Evolutionary conservation across 2,329 filamentous ascomycete genomes (phyloP), one percentile per base, ranked within the genome.

Genomic region (Colletotrichum falcatum): DNA sequence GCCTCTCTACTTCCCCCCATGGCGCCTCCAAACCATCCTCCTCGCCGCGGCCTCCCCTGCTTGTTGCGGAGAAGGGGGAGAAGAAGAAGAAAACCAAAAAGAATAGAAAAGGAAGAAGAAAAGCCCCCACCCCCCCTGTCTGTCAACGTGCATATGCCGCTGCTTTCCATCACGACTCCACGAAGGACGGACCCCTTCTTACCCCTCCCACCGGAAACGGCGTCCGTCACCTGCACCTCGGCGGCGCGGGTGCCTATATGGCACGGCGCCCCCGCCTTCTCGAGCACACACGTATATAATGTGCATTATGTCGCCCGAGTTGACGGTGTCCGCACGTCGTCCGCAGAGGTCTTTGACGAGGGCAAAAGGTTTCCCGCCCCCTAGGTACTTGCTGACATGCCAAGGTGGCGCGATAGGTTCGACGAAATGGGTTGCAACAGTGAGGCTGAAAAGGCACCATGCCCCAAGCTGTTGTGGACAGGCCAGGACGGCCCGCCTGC

Each of bases 201-300:
- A 3, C 30, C 30, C 30, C 37, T n/a, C 37, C 28, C 39, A 23
- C 39, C 56, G 56, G 28, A 60, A 46, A 42, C 39, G 56, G 26
- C 39, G 48, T 66, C 49, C 30, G 49, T 66, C 39, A 37, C 58
- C 28, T 46, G 56, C 56, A 46, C 39, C 56, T 46, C 28, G 49
- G n/a, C n/a, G 44, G 35, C 26, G 35, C 54, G 54, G 56, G n/a
- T 46, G 56, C 56, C 26, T 60, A 46, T 20, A 60, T 46, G 39
- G n/a, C 39, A 33, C 35, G 39, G 44, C 26, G 18, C 39, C 56
- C 11, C 56, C 26, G 26, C 56, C 39, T 60, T 12, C 49, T 8
- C 14, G 8, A 18, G 49, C 39, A 42, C 39, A 7, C 39, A 42
- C 4, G 39, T 42, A 42, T 16, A 39, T 16, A 39, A 39, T 3